phyloP scores from a whole-genome alignment of 2,329 filamentous ascomycete genomes.

The Fusarium hainanense region DNA sequence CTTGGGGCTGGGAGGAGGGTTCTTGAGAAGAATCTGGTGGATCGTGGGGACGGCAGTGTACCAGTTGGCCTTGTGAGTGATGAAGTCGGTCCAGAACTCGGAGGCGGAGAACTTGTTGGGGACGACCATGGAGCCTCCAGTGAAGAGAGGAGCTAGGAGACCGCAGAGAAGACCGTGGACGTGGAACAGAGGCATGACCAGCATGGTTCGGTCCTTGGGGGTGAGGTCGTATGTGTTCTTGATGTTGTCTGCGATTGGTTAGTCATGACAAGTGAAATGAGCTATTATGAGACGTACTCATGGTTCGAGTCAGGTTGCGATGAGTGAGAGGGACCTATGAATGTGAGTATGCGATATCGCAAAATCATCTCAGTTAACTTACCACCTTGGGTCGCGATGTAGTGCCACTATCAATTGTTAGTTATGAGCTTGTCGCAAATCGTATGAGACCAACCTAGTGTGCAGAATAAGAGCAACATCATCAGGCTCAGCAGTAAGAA shows the following conservation, averaged over 20 bases:
- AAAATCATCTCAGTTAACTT: constrained; percentile 44
- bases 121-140: constrained; percentile 82
- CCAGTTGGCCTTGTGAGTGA: constrained; percentile 82
- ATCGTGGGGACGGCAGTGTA: constrained; percentile 95
- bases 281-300: constrained; percentile 61
- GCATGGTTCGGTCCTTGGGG: constrained; percentile 78
- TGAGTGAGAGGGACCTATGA: constrained; percentile 79
- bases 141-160: constrained; percentile 80
- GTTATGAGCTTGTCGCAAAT: constrained; percentile 8
- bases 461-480: constrained; percentile 86
- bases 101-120: constrained; percentile 82
- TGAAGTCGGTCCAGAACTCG: constrained; percentile 85
- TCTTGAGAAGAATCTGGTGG: constrained; percentile 87
- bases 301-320: constrained; percentile 82
- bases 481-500: constrained; percentile 70
- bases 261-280: constrained; percentile 41
- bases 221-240: constrained; percentile 80
- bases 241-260: constrained; percentile 71
- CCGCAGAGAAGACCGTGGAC: constrained; percentile 89
- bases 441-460: constrained; percentile 63
- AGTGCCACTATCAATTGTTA: constrained; percentile 68
- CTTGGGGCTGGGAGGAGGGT: constrained; percentile 72
- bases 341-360: constrained; percentile 16
- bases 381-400: constrained; percentile 88
- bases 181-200: constrained; percentile 93